Evolutionary conservation across 2,329 filamentous ascomycete species (phyloP).

Genomic region (Alternaria postmessia): DNA sequence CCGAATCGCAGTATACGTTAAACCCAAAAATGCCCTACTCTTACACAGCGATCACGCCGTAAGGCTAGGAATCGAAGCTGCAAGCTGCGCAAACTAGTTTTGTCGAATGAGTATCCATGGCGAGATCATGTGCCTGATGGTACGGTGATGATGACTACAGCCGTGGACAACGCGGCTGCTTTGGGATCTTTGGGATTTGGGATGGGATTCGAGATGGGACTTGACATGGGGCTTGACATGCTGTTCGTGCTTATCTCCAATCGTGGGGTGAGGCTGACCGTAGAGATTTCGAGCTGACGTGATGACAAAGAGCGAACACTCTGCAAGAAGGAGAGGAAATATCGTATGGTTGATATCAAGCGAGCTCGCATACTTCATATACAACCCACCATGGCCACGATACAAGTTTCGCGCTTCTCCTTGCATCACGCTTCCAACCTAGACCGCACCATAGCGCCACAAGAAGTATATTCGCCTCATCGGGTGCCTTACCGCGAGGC

Average conservation of each 20-base stretch:
- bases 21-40: no score
- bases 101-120: background rate
- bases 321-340: background rate
- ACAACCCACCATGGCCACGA: background rate
- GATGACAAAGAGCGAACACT: background rate
- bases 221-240: slow-evolving; percentile 9
- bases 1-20: background rate
- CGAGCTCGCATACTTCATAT: slow-evolving; percentile 1
- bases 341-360: background rate
- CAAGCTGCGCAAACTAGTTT: background rate
- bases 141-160: slow-evolving; percentile 27
- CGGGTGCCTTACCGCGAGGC: slow-evolving; percentile 24
- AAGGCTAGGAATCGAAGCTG: background rate
- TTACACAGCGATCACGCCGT: background rate
- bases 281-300: background rate
- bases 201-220: slow-evolving; percentile 11
- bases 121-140: slow-evolving; percentile 14
- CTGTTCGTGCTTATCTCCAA: background rate
- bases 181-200: slow-evolving; percentile 24
- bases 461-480: slow-evolving; percentile 15
- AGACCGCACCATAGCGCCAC: slow-evolving; percentile 11
- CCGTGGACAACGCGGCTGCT: slow-evolving; percentile 28
- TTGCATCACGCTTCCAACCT: background rate
- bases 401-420: background rate
- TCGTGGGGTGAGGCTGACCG: background rate